Conservation (phyloP, 345 rosid species). For the Odontarrhena argentea region DNA sequence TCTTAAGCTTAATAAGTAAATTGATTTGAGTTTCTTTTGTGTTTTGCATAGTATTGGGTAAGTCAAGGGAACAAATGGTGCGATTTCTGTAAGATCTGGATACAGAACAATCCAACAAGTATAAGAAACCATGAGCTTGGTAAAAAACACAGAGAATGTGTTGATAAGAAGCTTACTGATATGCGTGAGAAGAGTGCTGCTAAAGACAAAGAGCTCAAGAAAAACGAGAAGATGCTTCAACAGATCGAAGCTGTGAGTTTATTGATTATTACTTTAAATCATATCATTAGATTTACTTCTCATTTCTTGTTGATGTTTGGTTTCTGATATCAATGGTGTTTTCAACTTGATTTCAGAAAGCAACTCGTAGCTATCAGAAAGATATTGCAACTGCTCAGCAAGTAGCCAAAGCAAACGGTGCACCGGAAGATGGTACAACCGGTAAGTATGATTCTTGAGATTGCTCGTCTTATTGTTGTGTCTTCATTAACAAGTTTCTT, state of each 20-base stretch:
- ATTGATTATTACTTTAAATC: not conserved
- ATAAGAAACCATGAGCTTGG: slow-evolving; percentile 97
- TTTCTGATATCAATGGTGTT: slow-evolving; percentile 12
- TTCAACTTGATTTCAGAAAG: slow-evolving; percentile 62
- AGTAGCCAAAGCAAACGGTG: slow-evolving; percentile 64
- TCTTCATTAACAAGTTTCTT: slow-evolving; percentile 21
- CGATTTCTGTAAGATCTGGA: slow-evolving; percentile 85
- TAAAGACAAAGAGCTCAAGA: slow-evolving; percentile 79
- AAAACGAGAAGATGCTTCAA: slow-evolving; percentile 68
- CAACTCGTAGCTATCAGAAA: slow-evolving; percentile 90
- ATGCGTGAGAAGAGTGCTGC: slow-evolving; percentile 80
- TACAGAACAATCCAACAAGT: slow-evolving; percentile 78
- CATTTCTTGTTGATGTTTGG: not conserved
- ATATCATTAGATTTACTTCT: not conserved
- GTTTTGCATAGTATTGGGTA: slow-evolving; percentile 72
- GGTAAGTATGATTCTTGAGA: slow-evolving; percentile 46
- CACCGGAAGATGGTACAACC: slow-evolving; percentile 52
- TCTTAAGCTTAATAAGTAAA: not conserved
- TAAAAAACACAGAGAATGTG: slow-evolving; percentile 73
- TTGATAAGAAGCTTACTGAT: slow-evolving; percentile 64
- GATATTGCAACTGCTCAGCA: slow-evolving; percentile 65
- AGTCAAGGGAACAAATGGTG: slow-evolving; percentile 99
- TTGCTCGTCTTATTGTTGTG: not conserved
- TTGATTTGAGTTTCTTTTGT: slow-evolving; percentile 16
- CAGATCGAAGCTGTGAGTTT: slow-evolving; percentile 88